phyloP scores from a whole-genome alignment of 78 protist genomes.

The Monosiga brevicollis region DNA sequence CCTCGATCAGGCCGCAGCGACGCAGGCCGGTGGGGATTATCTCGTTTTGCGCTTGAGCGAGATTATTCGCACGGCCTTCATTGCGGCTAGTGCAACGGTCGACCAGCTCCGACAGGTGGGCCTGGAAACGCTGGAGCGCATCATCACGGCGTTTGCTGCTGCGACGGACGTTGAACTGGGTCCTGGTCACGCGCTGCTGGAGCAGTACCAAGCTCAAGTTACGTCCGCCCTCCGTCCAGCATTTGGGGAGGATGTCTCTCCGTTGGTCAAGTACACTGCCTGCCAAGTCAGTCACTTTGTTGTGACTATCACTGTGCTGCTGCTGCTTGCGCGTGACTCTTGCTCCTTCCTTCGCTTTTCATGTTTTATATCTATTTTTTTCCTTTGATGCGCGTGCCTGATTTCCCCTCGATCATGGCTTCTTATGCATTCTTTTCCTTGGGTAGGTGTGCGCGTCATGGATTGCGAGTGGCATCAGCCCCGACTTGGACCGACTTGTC shows the following conservation, averaged over 20 bases:
- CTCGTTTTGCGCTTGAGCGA: background rate
- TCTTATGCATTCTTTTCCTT: no score
- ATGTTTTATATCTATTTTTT: no score
- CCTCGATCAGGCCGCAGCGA: background rate
- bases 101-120: background rate
- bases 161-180: background rate
- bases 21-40: background rate
- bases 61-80: background rate
- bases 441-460: background rate
- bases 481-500: background rate
- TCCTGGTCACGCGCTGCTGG: background rate
- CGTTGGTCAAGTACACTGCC: background rate
- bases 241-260: background rate
- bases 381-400: no score
- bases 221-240: background rate
- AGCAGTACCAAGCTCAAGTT: constrained; percentile 9
- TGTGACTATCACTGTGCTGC: no score
- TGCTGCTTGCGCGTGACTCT: no score
- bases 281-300: no score
- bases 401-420: no score
- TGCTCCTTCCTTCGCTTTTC: no score
- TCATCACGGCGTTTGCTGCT: background rate
- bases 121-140: background rate
- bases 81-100: background rate
- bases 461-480: background rate